Conservation (phyloP, 2,329 filamentous ascomycete genomes). For the Daldinia eschscholtzii region DNA sequence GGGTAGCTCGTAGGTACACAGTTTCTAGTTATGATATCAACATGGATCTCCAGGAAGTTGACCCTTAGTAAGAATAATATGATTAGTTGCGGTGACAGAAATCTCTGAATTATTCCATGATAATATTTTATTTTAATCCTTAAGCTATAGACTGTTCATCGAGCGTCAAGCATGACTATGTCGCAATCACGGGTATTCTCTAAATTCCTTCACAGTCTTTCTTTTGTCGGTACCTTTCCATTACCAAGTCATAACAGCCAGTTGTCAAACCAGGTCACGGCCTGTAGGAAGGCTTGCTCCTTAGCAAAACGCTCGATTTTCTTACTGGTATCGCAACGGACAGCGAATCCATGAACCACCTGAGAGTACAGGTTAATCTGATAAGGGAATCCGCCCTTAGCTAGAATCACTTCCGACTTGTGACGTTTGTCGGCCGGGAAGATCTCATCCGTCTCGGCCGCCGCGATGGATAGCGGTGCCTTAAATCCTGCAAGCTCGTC, state of each 20-base stretch:
- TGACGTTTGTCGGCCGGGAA: constrained; percentile 74
- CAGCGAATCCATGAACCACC: constrained; percentile 80
- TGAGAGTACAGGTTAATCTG: constrained; percentile 83
- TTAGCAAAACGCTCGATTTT: constrained; percentile 75
- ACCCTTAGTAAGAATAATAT: background rate
- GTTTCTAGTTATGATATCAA: background rate
- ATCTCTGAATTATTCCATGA: background rate
- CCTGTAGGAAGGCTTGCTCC: constrained; percentile 85
- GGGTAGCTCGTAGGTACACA: background rate
- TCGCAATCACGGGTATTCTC: background rate
- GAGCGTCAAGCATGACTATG: background rate
- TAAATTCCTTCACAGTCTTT: constrained; percentile 30
- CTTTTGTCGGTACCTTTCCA: constrained; percentile 1
- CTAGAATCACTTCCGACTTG: constrained; percentile 73
- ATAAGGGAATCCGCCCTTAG: constrained; percentile 70
- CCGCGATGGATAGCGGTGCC: constrained; percentile 77
- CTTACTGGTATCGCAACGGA: constrained; percentile 73
- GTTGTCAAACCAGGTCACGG: constrained; percentile 78
- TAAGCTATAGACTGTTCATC: background rate
- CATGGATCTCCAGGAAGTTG: background rate
- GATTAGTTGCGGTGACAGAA: background rate
- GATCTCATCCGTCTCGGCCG: constrained; percentile 73
- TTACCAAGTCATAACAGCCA: constrained; percentile 45
- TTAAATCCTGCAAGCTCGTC: constrained; percentile 74
- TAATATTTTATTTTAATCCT: too few species aligned